These are phyloP conservation scores for Sedum album DNA, from an alignment of 164 flowering plant genomes.

Conservation along the genomic window DNA sequence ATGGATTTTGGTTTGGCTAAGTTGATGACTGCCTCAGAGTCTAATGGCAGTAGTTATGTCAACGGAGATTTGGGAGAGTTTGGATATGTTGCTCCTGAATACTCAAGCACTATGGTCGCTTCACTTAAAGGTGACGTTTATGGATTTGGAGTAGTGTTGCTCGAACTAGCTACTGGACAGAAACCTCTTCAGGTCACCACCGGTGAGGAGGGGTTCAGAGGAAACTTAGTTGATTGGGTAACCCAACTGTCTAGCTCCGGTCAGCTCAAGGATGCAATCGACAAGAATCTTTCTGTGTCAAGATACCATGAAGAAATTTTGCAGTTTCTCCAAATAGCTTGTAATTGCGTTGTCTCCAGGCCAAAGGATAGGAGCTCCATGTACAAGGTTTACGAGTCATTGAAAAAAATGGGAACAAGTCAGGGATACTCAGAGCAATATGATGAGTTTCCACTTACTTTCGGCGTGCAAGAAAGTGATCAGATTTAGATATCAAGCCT, in stretches of 20 bases:
- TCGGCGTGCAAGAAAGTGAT: constrained; percentile 28
- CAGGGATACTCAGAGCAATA: constrained; percentile 32
- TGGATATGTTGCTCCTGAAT: no score
- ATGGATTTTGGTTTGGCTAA: constrained; percentile 58
- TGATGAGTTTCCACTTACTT: constrained; percentile 57
- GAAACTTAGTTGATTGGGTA: constrained; percentile 60
- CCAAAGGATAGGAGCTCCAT: constrained; percentile 62
- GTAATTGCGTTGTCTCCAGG: constrained; percentile 37
- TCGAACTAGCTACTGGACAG: constrained; percentile 54
- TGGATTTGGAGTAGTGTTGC: constrained; percentile 51
- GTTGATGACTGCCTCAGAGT: constrained; percentile 32
- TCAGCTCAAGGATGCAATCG: constrained; percentile 33
- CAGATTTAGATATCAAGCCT: not conserved
- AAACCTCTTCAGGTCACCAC: constrained; percentile 35
- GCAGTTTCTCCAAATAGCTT: constrained; percentile 42
- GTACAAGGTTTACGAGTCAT: constrained; percentile 45
- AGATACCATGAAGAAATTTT: constrained; percentile 49
- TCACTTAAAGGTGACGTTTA: no score
- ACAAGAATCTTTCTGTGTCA: constrained; percentile 28
- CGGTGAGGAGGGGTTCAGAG: constrained; percentile 48
- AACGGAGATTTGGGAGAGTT: constrained; percentile 54
- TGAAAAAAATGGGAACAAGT: constrained; percentile 30
- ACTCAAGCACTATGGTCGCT: no score
- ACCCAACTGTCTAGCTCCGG: constrained; percentile 31
- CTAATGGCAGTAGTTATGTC: constrained; percentile 34